phyloP scores from a whole-genome alignment of 345 rosid species.

The Aquilaria sinensis region DNA sequence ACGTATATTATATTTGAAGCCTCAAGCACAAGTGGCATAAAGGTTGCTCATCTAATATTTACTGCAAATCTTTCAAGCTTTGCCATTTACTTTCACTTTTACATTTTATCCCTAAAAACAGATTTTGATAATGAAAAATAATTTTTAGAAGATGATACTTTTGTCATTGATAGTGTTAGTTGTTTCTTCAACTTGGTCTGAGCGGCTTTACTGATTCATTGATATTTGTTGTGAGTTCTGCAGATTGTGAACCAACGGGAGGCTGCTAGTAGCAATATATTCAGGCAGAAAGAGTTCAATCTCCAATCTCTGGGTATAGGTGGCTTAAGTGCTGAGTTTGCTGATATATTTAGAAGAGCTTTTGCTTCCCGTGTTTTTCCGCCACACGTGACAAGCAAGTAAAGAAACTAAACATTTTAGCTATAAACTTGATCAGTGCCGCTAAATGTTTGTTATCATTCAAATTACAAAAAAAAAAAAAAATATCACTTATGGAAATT shows the following conservation, averaged over 20 bases:
- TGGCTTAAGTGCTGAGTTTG: slow-evolving; percentile 97
- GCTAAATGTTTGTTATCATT: slow-evolving; percentile 1
- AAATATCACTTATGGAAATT: slow-evolving; percentile 5
- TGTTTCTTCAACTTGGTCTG: slow-evolving; percentile 6
- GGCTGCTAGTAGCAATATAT: slow-evolving; percentile 93
- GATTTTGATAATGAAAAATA: no score
- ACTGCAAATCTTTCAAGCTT: background rate
- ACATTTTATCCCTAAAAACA: no score
- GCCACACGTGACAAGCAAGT: slow-evolving; percentile 91
- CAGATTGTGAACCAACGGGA: slow-evolving; percentile 97
- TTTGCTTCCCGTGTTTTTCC: slow-evolving; percentile 99
- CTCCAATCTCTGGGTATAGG: slow-evolving; percentile 95
- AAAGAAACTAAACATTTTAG: slow-evolving; percentile 20
- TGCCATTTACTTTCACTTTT: no score
- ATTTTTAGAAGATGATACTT: background rate
- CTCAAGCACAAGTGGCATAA: slow-evolving; percentile 79
- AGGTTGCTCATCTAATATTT: slow-evolving; percentile 39
- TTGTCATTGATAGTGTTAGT: slow-evolving; percentile 1
- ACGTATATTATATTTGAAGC: slow-evolving; percentile 91
- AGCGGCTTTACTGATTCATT: slow-evolving; percentile 6
- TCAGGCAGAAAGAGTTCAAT: slow-evolving; percentile 93
- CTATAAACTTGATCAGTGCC: slow-evolving; percentile 9
- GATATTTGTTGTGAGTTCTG: slow-evolving; percentile 15
- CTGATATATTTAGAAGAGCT: slow-evolving; percentile 98
- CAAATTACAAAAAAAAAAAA: no score